Evolutionary conservation across 768 basidiomycete genomes (phyloP).

Genomic region (Lentinula guzmanii): DNA sequence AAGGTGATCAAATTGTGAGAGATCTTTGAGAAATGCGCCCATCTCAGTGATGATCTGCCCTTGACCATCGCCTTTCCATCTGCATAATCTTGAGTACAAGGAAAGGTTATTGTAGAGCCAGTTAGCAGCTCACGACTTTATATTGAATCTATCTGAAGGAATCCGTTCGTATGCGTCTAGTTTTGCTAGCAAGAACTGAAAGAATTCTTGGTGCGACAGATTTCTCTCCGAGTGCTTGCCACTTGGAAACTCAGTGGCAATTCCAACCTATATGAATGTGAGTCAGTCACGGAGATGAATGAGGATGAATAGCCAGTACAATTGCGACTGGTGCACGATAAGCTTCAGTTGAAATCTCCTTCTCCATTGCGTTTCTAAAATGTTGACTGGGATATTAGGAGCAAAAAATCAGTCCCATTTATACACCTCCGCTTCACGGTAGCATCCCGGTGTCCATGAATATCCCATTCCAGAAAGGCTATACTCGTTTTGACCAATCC

Average conservation of each 20-base stretch:
- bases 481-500: no score
- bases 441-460: no score
- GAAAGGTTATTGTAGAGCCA: neutral
- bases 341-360: no score
- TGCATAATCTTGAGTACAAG: neutral
- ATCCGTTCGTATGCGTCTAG: constrained; percentile 17
- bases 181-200: constrained; percentile 26
- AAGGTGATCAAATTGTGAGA: constrained; percentile 19
- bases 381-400: no score
- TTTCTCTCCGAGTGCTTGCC: constrained; percentile 21
- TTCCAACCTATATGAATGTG: constrained; percentile 22
- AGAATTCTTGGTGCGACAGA: constrained; percentile 27
- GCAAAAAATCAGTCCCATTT: no score
- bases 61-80: neutral
- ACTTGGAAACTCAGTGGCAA: constrained; percentile 32
- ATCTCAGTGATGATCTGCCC: neutral
- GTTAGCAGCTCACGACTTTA: neutral
- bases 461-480: no score
- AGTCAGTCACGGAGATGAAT: no score
- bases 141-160: neutral
- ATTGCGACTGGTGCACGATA: no score
- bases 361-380: no score
- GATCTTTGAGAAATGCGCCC: constrained; percentile 26
- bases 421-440: no score
- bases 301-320: no score